Conservation (phyloP, 768 basidiomycete species). For the Exidia glandulosa region DNA sequence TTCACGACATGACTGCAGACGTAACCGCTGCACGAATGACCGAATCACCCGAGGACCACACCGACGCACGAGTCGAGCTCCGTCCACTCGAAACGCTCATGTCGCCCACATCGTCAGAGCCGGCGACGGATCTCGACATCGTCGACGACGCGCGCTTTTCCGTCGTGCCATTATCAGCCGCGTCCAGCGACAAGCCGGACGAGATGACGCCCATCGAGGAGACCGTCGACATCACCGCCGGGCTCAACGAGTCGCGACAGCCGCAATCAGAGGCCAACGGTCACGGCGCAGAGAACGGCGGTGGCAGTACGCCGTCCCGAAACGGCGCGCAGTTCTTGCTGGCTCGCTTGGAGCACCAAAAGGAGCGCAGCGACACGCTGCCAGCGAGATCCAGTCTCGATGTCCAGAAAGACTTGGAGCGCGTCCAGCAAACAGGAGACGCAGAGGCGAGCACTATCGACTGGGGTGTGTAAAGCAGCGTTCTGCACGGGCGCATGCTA, state of each 20-base stretch:
- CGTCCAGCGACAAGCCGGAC: background rate
- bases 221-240: conserved; percentile 15
- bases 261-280: conserved; percentile 17
- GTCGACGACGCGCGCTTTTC: conserved; percentile 38
- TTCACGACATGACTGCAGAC: background rate
- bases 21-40: background rate
- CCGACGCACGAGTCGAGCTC: background rate
- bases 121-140: background rate
- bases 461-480: conserved; percentile 47
- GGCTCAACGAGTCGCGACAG: conserved; percentile 18
- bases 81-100: background rate
- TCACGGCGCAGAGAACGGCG: conserved; percentile 11
- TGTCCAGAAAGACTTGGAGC: conserved; percentile 67
- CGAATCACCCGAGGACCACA: background rate
- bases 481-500: conserved; percentile 2
- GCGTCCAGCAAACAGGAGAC: conserved; percentile 44
- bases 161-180: conserved; percentile 29
- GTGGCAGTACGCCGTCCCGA: conserved; percentile 9
- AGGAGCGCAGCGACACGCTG: conserved; percentile 29
- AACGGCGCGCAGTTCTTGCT: conserved; percentile 30
- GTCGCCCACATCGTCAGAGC: background rate
- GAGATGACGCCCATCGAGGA: conserved; percentile 18
- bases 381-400: conserved; percentile 41
- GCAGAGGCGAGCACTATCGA: conserved; percentile 45
- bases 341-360: conserved; percentile 36